phyloP scores from a whole-genome alignment of 2,329 filamentous ascomycete genomes.

The Aspergillus fumigatiaffinis region DNA sequence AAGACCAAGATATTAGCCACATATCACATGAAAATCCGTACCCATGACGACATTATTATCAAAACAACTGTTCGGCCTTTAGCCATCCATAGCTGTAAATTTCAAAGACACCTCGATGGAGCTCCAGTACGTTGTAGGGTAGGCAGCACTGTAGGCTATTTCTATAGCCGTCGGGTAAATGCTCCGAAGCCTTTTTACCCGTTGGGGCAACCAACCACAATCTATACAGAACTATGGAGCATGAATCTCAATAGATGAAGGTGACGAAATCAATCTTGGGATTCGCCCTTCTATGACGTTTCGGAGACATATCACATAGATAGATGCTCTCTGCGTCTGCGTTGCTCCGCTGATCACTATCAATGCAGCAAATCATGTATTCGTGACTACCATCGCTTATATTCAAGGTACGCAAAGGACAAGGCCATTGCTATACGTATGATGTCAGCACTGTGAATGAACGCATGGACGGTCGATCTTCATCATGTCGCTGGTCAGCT shows the following conservation, averaged over 20 bases:
- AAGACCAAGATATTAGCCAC: not conserved
- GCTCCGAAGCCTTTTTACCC: not conserved
- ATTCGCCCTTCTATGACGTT: not conserved
- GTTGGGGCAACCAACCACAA: not conserved
- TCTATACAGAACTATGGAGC: not conserved
- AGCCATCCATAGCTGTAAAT: too few species aligned
- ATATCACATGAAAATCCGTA: not conserved
- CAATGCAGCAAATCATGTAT: not conserved
- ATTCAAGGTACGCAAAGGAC: not conserved
- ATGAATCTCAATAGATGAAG: not conserved
- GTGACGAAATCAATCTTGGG: not conserved
- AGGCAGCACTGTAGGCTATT: not conserved
- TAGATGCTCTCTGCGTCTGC: not conserved
- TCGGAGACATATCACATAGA: not conserved
- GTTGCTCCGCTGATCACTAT: not conserved
- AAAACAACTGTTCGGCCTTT: not conserved
- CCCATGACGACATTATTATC: not conserved
- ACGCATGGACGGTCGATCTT: not conserved
- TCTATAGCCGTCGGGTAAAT: not conserved
- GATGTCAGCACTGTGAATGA: not conserved
- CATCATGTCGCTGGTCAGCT: not conserved
- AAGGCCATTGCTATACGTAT: not conserved
- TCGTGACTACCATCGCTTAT: not conserved
- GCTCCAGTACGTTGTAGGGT: not conserved
- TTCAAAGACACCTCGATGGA: too few species aligned